Conservation (phyloP, 2,329 filamentous ascomycete genomes). For the Helotiales sp. region DNA sequence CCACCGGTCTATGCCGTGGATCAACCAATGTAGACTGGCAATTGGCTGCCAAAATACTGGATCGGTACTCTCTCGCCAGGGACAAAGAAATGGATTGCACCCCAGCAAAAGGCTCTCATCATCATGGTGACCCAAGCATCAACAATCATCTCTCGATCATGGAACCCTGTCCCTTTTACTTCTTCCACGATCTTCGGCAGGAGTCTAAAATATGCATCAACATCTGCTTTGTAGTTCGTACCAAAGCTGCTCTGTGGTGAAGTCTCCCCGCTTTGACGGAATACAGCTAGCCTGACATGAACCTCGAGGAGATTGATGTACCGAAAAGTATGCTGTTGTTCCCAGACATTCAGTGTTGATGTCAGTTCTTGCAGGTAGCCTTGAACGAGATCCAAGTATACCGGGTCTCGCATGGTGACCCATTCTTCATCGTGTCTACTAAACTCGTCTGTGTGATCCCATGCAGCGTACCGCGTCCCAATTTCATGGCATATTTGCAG, state of each 20-base stretch:
- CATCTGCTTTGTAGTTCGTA: constrained; percentile 18
- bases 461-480: constrained; percentile 14
- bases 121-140: constrained; percentile 27
- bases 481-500: constrained; percentile 18
- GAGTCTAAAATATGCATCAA: constrained; percentile 18
- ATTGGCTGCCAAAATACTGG: constrained; percentile 23
- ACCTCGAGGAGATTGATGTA: constrained; percentile 18
- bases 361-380: constrained; percentile 1
- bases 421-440: constrained; percentile 14
- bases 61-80: constrained; percentile 21
- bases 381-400: constrained; percentile 10
- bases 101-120: constrained; percentile 26
- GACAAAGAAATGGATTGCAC: constrained; percentile 26
- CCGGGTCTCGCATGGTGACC: constrained; percentile 12
- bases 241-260: constrained; percentile 3
- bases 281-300: constrained; percentile 19
- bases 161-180: constrained; percentile 13
- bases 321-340: constrained; percentile 14
- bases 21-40: constrained; percentile 26
- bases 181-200: constrained; percentile 19
- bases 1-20: background rate
- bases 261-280: constrained; percentile 11
- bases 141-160: constrained; percentile 17
- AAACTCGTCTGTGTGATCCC: constrained; percentile 17
- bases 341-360: constrained; percentile 8